phyloP scores from a whole-genome alignment of 352 stramenopile species.

The Globisporangium sylvaticum region DNA sequence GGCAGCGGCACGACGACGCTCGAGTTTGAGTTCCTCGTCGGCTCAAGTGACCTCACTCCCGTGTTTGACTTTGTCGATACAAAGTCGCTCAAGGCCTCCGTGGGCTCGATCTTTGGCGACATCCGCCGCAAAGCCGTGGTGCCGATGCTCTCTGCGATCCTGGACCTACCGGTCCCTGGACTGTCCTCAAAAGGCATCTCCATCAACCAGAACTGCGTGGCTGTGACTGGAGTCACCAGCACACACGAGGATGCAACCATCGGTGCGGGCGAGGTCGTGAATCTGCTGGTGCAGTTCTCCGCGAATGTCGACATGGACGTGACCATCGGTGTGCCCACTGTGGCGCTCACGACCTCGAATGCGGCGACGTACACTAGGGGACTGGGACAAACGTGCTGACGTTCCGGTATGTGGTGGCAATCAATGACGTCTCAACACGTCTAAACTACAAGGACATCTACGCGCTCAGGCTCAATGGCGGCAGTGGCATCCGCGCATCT shows the following conservation, averaged over 20 bases:
- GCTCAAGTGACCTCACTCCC: constrained; percentile 26
- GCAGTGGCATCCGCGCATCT: constrained; percentile 20
- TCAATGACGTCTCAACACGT: constrained; percentile 23
- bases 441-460: constrained; percentile 41
- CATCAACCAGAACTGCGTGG: constrained; percentile 46
- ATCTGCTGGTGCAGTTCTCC: constrained; percentile 50
- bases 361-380: constrained; percentile 41
- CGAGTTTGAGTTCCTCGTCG: constrained; percentile 44
- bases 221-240: constrained; percentile 30
- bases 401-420: constrained; percentile 57
- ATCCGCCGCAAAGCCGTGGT: constrained; percentile 38
- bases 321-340: constrained; percentile 26
- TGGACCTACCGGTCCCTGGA: constrained; percentile 34
- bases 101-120: constrained; percentile 37
- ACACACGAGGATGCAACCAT: constrained; percentile 47
- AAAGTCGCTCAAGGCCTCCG: constrained; percentile 34
- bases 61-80: constrained; percentile 41
- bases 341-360: constrained; percentile 37
- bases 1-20: constrained; percentile 48
- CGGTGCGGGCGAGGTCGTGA: constrained; percentile 55
- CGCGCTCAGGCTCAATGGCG: constrained; percentile 44
- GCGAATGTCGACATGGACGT: constrained; percentile 38
- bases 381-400: constrained; percentile 30
- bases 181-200: constrained; percentile 52
- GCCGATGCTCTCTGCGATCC: constrained; percentile 34